Evolutionary conservation across 805 yeast species (phyloP), one percentile per base, ranked within the genome.

Genomic region (Scheffersomyces coipomensis): DNA sequence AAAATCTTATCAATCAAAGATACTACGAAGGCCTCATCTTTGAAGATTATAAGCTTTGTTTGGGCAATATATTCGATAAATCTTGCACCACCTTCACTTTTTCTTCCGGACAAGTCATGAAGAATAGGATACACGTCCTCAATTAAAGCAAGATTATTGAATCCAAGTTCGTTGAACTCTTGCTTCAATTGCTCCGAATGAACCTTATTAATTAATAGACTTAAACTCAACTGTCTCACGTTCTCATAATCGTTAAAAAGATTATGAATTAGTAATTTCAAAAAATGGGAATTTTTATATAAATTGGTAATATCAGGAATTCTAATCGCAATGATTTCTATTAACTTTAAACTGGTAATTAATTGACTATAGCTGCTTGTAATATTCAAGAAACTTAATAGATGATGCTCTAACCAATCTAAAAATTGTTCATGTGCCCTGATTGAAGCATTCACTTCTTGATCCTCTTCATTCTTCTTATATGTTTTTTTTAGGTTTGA

Each of bases 31-130:
- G 32, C 40, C 1, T 35, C 22, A 33, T 63, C 52, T 21, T 47
- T 47, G 2, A 23, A 42, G 11, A 2, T 53, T 38, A 24, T 51
- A 45, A 45, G 60, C 55, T 35, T 66, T 59, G 40, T 71, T 41
- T 49, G 46, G 34, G 71, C 70, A 15, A 83, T 43, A 52, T 81
- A 73, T 51, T 76, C 78, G 21, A 85, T 63, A 12, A 82, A 65
- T 29, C 81, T 75, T 0, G 96, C 89, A 7, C 90, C 96, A 18
- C 87, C 83, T 43, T 89, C 97, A 33, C 86, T 82, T 42, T 73
- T 78, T 38, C 89, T 78, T 27, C 83, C 79, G 34, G 66, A 73
- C 45, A 75, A 55, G 37, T 71, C 71, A 19, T 52, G 44, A 30
- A 76, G 48, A 34, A 70, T 46, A 2, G 9, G 17, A 29, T 26